These are phyloP conservation scores for Ilyonectria robusta DNA, from an alignment of 2,329 filamentous ascomycete species.

Conservation along the genomic window DNA sequence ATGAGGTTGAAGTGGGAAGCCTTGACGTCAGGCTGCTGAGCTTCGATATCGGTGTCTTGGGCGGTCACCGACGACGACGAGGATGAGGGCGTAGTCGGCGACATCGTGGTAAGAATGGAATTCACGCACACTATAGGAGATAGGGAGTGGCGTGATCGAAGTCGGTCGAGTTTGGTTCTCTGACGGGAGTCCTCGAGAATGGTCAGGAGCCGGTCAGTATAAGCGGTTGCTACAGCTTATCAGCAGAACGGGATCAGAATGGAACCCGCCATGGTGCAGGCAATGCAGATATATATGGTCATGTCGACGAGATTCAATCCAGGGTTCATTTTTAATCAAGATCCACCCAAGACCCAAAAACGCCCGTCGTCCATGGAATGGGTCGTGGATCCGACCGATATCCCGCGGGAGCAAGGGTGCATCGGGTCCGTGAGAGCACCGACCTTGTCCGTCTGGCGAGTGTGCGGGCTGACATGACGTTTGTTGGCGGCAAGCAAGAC, in stretches of 20 bases:
- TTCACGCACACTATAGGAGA: slow-evolving; percentile 3
- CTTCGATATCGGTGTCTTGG: slow-evolving; percentile 57
- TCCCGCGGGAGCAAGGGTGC: not conserved
- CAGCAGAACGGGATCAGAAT: not conserved
- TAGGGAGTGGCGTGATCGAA: not conserved
- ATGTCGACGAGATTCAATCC: not conserved
- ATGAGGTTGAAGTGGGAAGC: slow-evolving; percentile 67
- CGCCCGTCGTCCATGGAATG: slow-evolving; percentile 5
- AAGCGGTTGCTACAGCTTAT: not conserved
- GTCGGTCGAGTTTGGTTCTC: slow-evolving; percentile 11
- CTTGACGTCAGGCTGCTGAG: slow-evolving; percentile 52
- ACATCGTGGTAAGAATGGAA: slow-evolving; percentile 26
- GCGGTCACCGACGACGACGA: slow-evolving; percentile 43
- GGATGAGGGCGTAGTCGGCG: slow-evolving; percentile 41
- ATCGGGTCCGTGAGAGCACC: slow-evolving; percentile 29
- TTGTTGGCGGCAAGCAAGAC: not conserved
- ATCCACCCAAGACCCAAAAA: slow-evolving; percentile 23
- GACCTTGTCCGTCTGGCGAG: slow-evolving; percentile 1
- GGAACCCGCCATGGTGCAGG: not conserved
- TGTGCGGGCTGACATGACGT: slow-evolving; percentile 14
- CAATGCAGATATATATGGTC: slow-evolving; percentile 32
- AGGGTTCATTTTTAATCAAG: slow-evolving; percentile 26
- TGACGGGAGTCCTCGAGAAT: slow-evolving; percentile 2
- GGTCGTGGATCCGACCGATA: slow-evolving; percentile 22
- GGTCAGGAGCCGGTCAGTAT: slow-evolving; percentile 14